Base-by-base conservation (phyloP, 2,329 filamentous ascomycete genomes). In the Cryphonectria parasitica region DNA sequence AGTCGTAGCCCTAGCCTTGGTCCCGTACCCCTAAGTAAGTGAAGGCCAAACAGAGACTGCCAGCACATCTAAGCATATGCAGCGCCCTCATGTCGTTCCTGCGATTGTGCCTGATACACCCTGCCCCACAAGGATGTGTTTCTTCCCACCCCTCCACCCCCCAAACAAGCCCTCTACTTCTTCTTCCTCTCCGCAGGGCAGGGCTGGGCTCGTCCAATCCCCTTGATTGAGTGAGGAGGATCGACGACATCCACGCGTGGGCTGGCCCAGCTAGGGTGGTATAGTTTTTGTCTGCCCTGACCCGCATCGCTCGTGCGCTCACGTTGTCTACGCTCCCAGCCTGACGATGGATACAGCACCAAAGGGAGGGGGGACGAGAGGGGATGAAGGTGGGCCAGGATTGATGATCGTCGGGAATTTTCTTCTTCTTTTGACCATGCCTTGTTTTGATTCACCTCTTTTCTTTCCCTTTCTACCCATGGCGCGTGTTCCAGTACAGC, bases 121-220 rank as follows among this genome's bases (percentile, higher is more conserved):
- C 45, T 22, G 31, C 54, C 52, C 66, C 69, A 65, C 69, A 61
- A 64, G n/a, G 34, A 52, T 58, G 69, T 58, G 52, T 61, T 28
- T 45, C 15, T 54, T 17, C 36, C 36, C 36, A 39, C n/a, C n/a
- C n/a, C n/a, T n/a, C n/a, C n/a, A n/a, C n/a, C n/a, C n/a, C n/a
- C n/a, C n/a, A n/a, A n/a, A 39, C 36, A n/a, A n/a, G n/a, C 36
- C 36, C 36, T 10, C 36, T 11, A 2, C 36, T 25, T 39, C 52
- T 25, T 22, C 58, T 25, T 66, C 54, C n/a, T 49, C 45, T 49
- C 45, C 22, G 7, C 45, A 49, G 43, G 43, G 17, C 43, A n/a
- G 52, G n/a, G 31, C 52, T 68, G n/a, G 54, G n/a, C 43, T 49
- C 22, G 22, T 11, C 63, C 56, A 65, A 45, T 69, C 63, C 63